phyloP scores from a whole-genome alignment of 75 land plant genomes.

The Picea glauca region DNA sequence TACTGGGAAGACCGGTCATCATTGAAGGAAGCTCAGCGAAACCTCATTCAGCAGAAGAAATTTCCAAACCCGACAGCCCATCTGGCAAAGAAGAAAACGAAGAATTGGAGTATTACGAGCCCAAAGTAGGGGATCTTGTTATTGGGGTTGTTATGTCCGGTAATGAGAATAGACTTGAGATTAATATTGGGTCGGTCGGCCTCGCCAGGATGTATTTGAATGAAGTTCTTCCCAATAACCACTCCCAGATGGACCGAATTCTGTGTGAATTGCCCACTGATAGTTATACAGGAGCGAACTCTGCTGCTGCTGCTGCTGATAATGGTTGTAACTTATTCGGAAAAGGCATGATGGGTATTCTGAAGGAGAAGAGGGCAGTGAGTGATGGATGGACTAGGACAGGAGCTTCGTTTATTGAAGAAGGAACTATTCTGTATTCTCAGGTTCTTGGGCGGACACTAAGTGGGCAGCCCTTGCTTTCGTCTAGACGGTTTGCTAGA shows the following conservation, averaged over 20 bases:
- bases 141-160: constrained; percentile 91
- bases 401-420: constrained; percentile 53
- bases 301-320: neutral
- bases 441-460: constrained; percentile 73
- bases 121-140: constrained; percentile 66
- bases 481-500: constrained; percentile 51
- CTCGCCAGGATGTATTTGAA: constrained; percentile 69
- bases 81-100: constrained; percentile 2
- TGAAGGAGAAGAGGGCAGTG: constrained; percentile 55
- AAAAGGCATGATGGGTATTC: constrained; percentile 54
- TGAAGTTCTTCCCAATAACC: constrained; percentile 63
- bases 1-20: neutral
- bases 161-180: constrained; percentile 65
- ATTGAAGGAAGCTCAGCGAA: neutral
- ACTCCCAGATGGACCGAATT: constrained; percentile 35
- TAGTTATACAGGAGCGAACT: constrained; percentile 25
- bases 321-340: neutral
- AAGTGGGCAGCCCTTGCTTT: constrained; percentile 73
- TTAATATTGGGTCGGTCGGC: constrained; percentile 66
- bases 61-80: neutral
- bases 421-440: constrained; percentile 67
- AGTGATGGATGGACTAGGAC: constrained; percentile 3
- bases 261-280: constrained; percentile 43
- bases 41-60: neutral
- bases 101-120: constrained; percentile 56